Evolutionary conservation across 495 filamentous ascomycete species (phyloP).

Genomic region (Penicillium crystallinum): DNA sequence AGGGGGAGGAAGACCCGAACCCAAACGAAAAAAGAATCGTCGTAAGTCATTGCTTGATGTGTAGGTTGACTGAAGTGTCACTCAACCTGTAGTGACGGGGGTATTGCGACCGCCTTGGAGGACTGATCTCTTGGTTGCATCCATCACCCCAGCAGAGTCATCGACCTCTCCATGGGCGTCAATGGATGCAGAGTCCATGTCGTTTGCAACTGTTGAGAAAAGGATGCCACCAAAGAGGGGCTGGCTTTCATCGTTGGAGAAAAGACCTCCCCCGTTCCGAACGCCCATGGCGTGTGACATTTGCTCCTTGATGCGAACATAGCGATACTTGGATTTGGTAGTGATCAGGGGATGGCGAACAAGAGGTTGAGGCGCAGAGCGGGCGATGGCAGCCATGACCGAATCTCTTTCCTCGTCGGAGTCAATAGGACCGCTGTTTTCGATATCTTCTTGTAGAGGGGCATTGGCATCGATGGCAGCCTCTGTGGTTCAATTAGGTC

Average conservation of each 20-base stretch:
- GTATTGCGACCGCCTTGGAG: slow-evolving; percentile 24
- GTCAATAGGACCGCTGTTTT: slow-evolving; percentile 73
- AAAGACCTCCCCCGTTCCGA: slow-evolving; percentile 40
- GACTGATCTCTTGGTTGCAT: slow-evolving; percentile 18
- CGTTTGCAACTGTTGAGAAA: slow-evolving; percentile 28
- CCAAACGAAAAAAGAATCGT: slow-evolving; percentile 8
- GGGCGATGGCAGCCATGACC: slow-evolving; percentile 77
- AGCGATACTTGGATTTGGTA: slow-evolving; percentile 68
- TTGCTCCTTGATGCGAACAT: slow-evolving; percentile 84
- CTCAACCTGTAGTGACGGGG: slow-evolving; percentile 12
- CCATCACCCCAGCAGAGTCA: slow-evolving; percentile 3
- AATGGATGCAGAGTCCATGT: slow-evolving; percentile 21
- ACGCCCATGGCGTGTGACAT: slow-evolving; percentile 66
- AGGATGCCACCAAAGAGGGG: slow-evolving; percentile 27
- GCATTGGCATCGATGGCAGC: slow-evolving; percentile 91
- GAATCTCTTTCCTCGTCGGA: slow-evolving; percentile 87
- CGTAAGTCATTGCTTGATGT: slow-evolving; percentile 13
- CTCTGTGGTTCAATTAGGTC: slow-evolving; percentile 47
- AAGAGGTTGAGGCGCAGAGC: slow-evolving; percentile 69
- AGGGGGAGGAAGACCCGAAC: background rate
- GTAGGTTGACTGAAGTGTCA: background rate
- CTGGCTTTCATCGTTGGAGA: slow-evolving; percentile 36
- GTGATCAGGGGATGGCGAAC: slow-evolving; percentile 61
- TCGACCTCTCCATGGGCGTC: slow-evolving; percentile 19
- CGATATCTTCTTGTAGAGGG: slow-evolving; percentile 77